phyloP scores from a whole-genome alignment of 352 stramenopile species.

The Globisporangium takayamanum region DNA sequence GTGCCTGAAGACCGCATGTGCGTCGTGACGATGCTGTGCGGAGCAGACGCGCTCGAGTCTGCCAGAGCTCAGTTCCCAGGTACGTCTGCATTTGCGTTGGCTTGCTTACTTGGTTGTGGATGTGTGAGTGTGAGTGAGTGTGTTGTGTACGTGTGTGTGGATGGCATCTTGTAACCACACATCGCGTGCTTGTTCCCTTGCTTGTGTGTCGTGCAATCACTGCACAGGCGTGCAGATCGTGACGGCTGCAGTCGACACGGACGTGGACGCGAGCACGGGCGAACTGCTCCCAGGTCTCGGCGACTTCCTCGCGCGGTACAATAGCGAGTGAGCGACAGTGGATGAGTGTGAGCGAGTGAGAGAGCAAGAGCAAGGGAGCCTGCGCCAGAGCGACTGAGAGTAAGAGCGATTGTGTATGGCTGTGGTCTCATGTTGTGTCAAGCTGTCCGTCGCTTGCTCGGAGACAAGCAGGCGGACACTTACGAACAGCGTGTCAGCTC shows the following conservation, averaged over 20 bases:
- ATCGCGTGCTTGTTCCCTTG: not conserved
- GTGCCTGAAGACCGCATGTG: conserved; percentile 28
- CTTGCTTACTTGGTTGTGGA: not conserved
- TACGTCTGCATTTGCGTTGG: conserved; percentile 1
- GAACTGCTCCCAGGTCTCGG: conserved; percentile 29
- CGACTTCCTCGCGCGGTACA: conserved; percentile 43
- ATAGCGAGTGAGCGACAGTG: conserved; percentile 11
- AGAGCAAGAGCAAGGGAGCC: too few species aligned
- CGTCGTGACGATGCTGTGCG: conserved; percentile 32
- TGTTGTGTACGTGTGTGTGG: not conserved
- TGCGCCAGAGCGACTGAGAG: too few species aligned
- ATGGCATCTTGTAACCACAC: conserved; percentile 1
- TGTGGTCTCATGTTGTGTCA: too few species aligned
- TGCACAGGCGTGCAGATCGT: conserved; percentile 29
- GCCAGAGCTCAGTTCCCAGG: conserved; percentile 32
- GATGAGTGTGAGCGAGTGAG: not conserved
- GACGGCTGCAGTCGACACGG: conserved; percentile 25
- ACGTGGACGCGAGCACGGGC: conserved; percentile 16
- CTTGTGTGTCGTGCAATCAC: not conserved
- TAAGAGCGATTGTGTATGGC: too few species aligned
- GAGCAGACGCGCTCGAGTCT: conserved; percentile 20
- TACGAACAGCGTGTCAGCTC: too few species aligned
- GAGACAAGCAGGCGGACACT: too few species aligned
- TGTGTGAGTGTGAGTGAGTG: not conserved
- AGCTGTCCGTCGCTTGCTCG: too few species aligned